Conservation (phyloP, 75 land plant genomes). For the Selaginella tamariscina region DNA sequence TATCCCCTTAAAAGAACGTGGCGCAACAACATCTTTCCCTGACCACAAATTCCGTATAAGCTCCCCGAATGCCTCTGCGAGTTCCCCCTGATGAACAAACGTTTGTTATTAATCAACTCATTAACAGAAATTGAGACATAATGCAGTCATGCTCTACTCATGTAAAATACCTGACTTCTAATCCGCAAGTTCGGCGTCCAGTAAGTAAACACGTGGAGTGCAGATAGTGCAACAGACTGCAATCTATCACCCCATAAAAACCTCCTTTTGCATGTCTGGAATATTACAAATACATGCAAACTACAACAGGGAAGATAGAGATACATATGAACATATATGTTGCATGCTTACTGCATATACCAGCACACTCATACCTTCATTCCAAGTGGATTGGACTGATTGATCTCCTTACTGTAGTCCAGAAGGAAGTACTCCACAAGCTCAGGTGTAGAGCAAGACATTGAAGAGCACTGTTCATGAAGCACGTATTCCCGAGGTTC, state of each 20-base stretch:
- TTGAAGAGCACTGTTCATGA: conserved; percentile 80
- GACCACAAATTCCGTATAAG: conserved; percentile 65
- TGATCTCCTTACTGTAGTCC: conserved; percentile 55
- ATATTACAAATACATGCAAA: too few species aligned
- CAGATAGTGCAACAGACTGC: neutral
- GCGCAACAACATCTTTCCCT: conserved; percentile 55
- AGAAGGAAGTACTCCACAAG: conserved; percentile 56
- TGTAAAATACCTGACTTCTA: neutral
- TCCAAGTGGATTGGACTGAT: conserved; percentile 57
- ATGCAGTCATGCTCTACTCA: neutral
- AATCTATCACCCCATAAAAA: neutral
- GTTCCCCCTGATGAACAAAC: conserved; percentile 46
- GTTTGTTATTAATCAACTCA: neutral
- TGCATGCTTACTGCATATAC: too few species aligned
- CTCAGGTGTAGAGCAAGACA: conserved; percentile 60
- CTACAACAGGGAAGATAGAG: too few species aligned
- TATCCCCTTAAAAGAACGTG: conserved; percentile 52
- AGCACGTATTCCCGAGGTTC: conserved; percentile 79
- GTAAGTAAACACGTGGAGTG: neutral
- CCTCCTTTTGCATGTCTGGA: neutral
- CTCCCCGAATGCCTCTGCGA: conserved; percentile 73
- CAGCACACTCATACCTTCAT: conserved; percentile 52
- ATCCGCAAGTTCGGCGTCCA: neutral
- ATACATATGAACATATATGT: too few species aligned
- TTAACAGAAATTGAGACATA: too few species aligned